Base-by-base conservation (phyloP, 2,329 filamentous ascomycete genomes). In the Pseudogymnoascus destructans region DNA sequence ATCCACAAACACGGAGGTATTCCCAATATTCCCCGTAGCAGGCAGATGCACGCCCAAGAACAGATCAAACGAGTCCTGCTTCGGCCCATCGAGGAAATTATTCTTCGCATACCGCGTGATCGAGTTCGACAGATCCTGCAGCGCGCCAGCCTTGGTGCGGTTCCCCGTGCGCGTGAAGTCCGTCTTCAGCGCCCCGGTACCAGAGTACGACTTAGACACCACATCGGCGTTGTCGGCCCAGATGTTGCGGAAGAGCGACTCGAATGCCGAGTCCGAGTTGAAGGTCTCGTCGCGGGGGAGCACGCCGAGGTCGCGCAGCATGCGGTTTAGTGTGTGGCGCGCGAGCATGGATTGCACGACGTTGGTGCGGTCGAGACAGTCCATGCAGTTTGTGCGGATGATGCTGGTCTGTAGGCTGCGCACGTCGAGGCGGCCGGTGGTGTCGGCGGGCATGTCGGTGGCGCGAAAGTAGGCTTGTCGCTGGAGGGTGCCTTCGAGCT, bases 221-320 rank as follows among this genome's bases (percentile, higher is more conserved):
- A 95, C 86, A 70, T 98, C 93, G 59, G 95, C 93, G 67, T 98
- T 98, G 73, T 98, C 93, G 27, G 93, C 93, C 93, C 93, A 98
- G 13, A 97, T 78, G 72, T 97, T 97, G 64, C 93, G 89, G 81
- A 97, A 98, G 60, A 97, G 75, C 66, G 86, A 78, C 71, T 96
- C 91, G 69, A 98, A 98, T 0, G 79, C 81, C 10, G 79, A 75
- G 66, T 90, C 87, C 59, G 79, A 75, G 40, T 84, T 83, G 65
- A 93, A 91, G 19, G 79, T 84, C 66, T 92, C 82, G 58, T 90
- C 90, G 23, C 82, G 80, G 57, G 80, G 73, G 66, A 97, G 80
- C 57, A 96, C 75, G 33, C 91, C 91, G 3, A 89, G 75, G 65
- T 97, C 92, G 62, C 85, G 80, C 59, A 98, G 82, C 76, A 95